Evolutionary conservation across 1,284 basidiomycete genomes (phyloP).

Genomic region (Rhizoctonia solani): DNA sequence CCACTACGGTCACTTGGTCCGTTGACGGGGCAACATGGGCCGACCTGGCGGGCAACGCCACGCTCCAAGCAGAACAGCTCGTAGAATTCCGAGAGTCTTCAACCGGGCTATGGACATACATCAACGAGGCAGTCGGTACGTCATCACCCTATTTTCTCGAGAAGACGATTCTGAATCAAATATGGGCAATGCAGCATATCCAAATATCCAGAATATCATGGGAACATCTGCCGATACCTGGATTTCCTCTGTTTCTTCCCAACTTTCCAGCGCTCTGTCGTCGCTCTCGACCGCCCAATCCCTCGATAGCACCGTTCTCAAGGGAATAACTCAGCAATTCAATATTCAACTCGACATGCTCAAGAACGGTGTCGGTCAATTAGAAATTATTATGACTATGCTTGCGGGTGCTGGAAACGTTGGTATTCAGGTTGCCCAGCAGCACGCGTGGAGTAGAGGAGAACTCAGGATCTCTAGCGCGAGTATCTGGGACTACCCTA

Average conservation of each 20-base stretch:
- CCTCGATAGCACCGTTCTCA: constrained; percentile 10
- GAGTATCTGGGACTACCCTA: not conserved
- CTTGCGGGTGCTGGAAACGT: constrained; percentile 38
- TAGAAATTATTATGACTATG: constrained; percentile 43
- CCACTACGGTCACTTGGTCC: constrained; percentile 11
- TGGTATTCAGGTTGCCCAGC: constrained; percentile 46
- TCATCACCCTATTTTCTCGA: not conserved
- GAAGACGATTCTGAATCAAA: no score
- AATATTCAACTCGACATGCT: constrained; percentile 20
- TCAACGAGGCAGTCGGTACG: constrained; percentile 47
- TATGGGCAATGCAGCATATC: no score
- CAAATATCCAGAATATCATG: constrained; percentile 26
- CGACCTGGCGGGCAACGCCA: constrained; percentile 40
- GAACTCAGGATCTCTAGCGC: constrained; percentile 9
- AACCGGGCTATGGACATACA: constrained; percentile 47
- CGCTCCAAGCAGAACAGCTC: constrained; percentile 40
- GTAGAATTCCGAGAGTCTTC: constrained; percentile 40
- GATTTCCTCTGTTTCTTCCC: constrained; percentile 13
- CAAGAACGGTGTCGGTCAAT: constrained; percentile 40
- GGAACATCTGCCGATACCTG: constrained; percentile 1
- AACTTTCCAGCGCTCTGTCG: constrained; percentile 1
- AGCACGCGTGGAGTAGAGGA: constrained; percentile 45
- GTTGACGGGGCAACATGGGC: constrained; percentile 43
- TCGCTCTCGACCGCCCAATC: constrained; percentile 12
- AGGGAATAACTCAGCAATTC: constrained; percentile 24